Percentiles rank a stretch among this genome's conserved stretches.
phyloP scores from a whole-genome alignment of 176 grass and related monocot genomes.

The Puya raimondii region DNA sequence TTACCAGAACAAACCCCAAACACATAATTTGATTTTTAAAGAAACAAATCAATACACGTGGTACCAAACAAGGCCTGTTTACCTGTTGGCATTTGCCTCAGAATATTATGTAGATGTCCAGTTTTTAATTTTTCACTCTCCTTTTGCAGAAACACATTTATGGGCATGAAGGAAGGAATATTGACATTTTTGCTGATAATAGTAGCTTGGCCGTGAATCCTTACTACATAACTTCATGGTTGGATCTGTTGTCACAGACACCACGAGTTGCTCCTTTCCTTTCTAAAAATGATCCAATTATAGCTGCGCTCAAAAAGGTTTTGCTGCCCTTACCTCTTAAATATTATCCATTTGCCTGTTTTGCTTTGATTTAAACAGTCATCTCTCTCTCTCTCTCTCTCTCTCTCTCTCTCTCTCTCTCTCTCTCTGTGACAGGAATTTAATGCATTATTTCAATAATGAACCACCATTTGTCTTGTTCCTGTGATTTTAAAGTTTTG shows the following conservation, averaged over 20 bases:
- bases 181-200: constrained; percentile 74
- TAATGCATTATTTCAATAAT: neutral
- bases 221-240: constrained; percentile 64
- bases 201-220: constrained; percentile 82
- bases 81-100: neutral
- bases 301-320: constrained; percentile 75
- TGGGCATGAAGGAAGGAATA: constrained; percentile 62
- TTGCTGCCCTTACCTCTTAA: neutral
- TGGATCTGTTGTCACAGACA: constrained; percentile 82
- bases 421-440: too few relatives aligned
- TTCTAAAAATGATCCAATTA: constrained; percentile 75
- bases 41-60: too few relatives aligned
- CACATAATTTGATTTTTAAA: too few relatives aligned
- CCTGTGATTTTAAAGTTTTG: neutral
- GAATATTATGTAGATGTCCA: neutral
- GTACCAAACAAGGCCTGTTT: too few relatives aligned
- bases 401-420: neutral
- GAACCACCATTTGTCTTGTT: too few relatives aligned
- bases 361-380: constrained; percentile 11
- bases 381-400: neutral
- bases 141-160: constrained; percentile 88
- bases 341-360: constrained; percentile 8
- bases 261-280: constrained; percentile 94
- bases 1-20: too few relatives aligned
- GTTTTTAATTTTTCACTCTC: constrained; percentile 8